phyloP scores from a whole-genome alignment of 805 yeast genomes.

The Metschnikowia orientalis region DNA sequence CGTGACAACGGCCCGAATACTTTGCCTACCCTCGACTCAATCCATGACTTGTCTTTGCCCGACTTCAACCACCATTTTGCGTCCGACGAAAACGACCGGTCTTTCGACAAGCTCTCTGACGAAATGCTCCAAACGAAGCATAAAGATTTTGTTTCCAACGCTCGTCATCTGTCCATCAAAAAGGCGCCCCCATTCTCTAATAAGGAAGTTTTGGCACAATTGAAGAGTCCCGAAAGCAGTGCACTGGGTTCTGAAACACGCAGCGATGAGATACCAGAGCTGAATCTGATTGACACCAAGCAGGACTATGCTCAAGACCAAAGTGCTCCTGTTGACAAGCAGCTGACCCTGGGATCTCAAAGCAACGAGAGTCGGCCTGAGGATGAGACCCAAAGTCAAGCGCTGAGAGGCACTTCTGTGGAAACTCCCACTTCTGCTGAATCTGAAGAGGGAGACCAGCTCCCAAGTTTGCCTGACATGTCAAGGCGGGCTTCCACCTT shows the following conservation, averaged over 20 bases:
- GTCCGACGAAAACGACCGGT: conserved; percentile 5
- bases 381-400: background rate
- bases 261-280: background rate
- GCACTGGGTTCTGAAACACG: no score
- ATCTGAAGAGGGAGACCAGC: background rate
- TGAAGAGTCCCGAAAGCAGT: background rate
- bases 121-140: conserved; percentile 10
- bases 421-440: background rate
- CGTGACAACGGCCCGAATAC: no score
- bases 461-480: conserved; percentile 10
- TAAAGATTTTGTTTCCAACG: conserved; percentile 10
- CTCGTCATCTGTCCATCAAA: conserved; percentile 25
- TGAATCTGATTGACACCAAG: no score
- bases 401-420: no score
- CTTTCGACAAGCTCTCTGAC: background rate
- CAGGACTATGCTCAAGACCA: background rate
- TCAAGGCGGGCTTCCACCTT: conserved; percentile 32
- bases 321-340: background rate
- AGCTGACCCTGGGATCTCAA: background rate
- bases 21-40: conserved; percentile 23
- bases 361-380: background rate
- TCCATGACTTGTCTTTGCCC: conserved; percentile 25
- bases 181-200: conserved; percentile 31
- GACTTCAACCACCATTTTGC: conserved; percentile 24
- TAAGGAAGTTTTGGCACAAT: background rate